Evolutionary conservation across 768 basidiomycete genomes (phyloP).

Genomic region (Jaapia argillacea): DNA sequence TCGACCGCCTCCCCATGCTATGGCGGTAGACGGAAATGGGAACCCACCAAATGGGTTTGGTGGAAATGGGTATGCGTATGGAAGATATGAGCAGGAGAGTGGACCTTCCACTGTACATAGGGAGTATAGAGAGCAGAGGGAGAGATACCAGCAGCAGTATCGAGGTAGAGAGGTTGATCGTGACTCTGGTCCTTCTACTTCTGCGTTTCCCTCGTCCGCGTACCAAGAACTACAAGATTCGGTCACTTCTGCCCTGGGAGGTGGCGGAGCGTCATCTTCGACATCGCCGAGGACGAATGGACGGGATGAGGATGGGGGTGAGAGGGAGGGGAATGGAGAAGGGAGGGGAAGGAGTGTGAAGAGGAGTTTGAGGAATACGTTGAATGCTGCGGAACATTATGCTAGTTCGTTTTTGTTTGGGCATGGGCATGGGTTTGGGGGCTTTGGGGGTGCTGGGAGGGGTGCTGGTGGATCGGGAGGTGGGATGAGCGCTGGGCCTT

Average conservation of each 20-base stretch:
- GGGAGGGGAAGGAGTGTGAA: constrained; percentile 51
- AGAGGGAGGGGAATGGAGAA: constrained; percentile 19
- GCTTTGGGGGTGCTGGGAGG: too few relatives aligned
- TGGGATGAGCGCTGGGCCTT: too few relatives aligned
- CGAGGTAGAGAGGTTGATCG: neutral
- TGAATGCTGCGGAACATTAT: constrained; percentile 63
- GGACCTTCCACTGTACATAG: too few relatives aligned
- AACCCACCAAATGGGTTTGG: neutral
- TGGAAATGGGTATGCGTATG: neutral
- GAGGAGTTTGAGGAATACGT: constrained; percentile 54
- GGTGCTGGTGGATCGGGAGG: too few relatives aligned
- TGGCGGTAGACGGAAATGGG: constrained; percentile 6
- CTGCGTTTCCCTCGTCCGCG: neutral
- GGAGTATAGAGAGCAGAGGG: too few relatives aligned
- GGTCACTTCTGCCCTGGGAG: constrained; percentile 6
- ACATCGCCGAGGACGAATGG: neutral
- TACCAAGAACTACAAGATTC: neutral
- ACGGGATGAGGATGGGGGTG: too few relatives aligned
- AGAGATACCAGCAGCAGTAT: too few relatives aligned
- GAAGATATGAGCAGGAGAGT: neutral
- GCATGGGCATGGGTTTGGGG: too few relatives aligned
- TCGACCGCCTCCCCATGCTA: constrained; percentile 2
- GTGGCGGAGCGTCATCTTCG: constrained; percentile 2
- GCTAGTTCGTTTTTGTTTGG: constrained; percentile 58
- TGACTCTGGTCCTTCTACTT: too few relatives aligned